Conservation (phyloP, 176 grass and related monocot genomes). For the Oropetium thomaeum region DNA sequence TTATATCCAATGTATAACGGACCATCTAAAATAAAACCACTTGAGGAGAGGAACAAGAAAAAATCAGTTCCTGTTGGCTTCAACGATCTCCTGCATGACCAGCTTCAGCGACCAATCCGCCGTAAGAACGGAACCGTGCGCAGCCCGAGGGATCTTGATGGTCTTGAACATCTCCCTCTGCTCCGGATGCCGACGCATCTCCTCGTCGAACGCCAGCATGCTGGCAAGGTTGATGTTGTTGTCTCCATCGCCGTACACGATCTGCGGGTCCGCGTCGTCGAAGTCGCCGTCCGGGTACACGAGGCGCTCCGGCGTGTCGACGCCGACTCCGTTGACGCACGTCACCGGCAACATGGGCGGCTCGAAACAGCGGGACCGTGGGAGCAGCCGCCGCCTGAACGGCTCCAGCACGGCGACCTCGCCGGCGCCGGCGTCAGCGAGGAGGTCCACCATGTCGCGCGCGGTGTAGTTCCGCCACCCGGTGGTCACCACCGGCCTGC, state of each 20-base stretch:
- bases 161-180: background rate
- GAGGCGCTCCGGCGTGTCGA: background rate
- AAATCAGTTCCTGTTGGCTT: background rate
- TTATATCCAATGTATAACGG: no score
- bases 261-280: background rate
- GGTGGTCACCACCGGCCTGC: background rate
- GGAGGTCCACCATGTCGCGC: background rate
- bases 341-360: background rate
- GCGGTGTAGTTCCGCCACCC: background rate
- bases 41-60: background rate
- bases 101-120: background rate
- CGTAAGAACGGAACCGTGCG: background rate
- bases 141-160: background rate
- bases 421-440: background rate
- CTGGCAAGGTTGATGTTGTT: background rate
- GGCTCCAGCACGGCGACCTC: background rate
- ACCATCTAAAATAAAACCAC: no score
- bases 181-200: background rate
- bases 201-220: conserved; percentile 15
- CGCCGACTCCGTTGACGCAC: background rate
- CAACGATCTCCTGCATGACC: background rate
- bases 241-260: conserved; percentile 7
- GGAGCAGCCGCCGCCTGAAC: background rate
- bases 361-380: background rate
- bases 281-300: background rate